A percentile compares a stretch with the other conserved stretches of the same genome.
phyloP scores from a whole-genome alignment of 2,329 filamentous ascomycete genomes.

The Pyricularia grisea region DNA sequence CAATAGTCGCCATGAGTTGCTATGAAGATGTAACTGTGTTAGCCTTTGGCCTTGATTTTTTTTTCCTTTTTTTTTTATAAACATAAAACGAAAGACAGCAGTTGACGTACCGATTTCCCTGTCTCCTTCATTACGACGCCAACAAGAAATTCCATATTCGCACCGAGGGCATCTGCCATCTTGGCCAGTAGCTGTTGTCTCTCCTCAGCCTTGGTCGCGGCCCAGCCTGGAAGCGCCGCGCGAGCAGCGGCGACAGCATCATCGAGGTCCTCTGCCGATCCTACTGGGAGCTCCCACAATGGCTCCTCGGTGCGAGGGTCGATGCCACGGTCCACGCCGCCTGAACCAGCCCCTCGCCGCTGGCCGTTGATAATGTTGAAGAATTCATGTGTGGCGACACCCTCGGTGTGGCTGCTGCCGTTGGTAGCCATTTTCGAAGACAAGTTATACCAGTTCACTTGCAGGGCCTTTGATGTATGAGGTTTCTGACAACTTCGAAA shows the following conservation, averaged over 20 bases:
- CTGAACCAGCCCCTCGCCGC: conserved; percentile 20
- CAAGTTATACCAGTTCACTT: not conserved
- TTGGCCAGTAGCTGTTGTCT: conserved; percentile 28
- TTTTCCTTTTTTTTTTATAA: not conserved
- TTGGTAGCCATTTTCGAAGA: not conserved
- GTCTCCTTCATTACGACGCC: conserved; percentile 37
- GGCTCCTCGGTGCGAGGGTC: conserved; percentile 34
- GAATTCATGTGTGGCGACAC: conserved; percentile 16
- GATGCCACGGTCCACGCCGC: conserved; percentile 22
- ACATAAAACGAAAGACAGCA: conserved; percentile 3
- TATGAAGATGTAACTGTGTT: not conserved
- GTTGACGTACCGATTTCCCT: conserved; percentile 32
- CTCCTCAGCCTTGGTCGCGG: conserved; percentile 29
- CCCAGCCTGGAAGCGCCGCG: conserved; percentile 37
- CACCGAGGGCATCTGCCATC: conserved; percentile 28
- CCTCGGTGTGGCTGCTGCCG: not conserved
- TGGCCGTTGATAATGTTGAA: conserved; percentile 35
- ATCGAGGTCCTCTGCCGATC: conserved; percentile 30
- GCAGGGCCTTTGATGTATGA: not conserved
- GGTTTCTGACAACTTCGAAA: not conserved
- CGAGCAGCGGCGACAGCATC: conserved; percentile 34
- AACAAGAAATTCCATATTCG: conserved; percentile 30
- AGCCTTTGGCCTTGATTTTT: not conserved
- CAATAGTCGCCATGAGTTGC: conserved; percentile 24
- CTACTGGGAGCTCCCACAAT: conserved; percentile 35